These are phyloP conservation scores for Plectranthus barbatus DNA, from an alignment of 257 asterid genomes.

Conservation along the genomic window DNA sequence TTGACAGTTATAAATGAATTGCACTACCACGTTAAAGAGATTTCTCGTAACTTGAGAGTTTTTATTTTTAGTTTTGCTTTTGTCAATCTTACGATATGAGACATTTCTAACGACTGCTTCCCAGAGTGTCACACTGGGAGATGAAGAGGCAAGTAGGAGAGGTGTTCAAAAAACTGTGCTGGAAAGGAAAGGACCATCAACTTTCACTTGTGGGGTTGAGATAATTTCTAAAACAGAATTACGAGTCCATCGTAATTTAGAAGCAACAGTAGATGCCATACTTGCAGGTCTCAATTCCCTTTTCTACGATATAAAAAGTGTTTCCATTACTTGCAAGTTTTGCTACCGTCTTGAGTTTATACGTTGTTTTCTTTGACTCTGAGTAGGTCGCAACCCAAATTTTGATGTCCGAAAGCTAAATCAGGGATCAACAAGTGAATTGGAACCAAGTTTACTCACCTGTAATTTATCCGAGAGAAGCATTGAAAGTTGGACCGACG, in stretches of 20 bases:
- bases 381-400: slow-evolving; percentile 62
- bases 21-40: not conserved
- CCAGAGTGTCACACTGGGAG: slow-evolving; percentile 96
- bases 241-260: slow-evolving; percentile 70
- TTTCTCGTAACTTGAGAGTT: slow-evolving; percentile 3
- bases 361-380: slow-evolving; percentile 15
- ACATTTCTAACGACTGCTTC: slow-evolving; percentile 22
- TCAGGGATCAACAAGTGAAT: slow-evolving; percentile 34
- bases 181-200: slow-evolving; percentile 97
- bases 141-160: slow-evolving; percentile 97
- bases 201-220: slow-evolving; percentile 90
- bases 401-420: slow-evolving; percentile 68
- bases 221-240: slow-evolving; percentile 75
- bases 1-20: slow-evolving; percentile 4
- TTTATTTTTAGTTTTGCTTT: slow-evolving; percentile 4
- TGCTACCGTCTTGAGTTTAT: not conserved
- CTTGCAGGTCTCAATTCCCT: slow-evolving; percentile 57
- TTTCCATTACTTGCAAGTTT: not conserved
- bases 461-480: slow-evolving; percentile 28
- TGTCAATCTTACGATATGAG: not conserved
- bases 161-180: slow-evolving; percentile 86
- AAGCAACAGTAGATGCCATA: slow-evolving; percentile 84
- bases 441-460: slow-evolving; percentile 13
- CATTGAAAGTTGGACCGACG: slow-evolving; percentile 26
- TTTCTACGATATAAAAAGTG: not conserved